These are phyloP conservation scores for Fusarium torulosum DNA, from an alignment of 2,329 filamentous ascomycete genomes.

Conservation along the genomic window DNA sequence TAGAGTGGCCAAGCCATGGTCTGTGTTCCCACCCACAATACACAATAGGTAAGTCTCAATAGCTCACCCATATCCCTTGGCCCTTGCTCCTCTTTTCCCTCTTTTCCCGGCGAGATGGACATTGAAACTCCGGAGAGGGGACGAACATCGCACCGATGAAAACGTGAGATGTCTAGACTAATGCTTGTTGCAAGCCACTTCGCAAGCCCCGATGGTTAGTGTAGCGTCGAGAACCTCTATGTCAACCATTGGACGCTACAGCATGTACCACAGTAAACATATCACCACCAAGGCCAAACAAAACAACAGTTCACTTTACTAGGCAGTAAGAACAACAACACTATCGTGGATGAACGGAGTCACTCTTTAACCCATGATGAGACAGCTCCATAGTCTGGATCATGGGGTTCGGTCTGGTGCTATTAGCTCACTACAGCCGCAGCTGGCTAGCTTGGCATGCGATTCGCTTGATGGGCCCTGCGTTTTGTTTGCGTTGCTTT, in stretches of 20 bases:
- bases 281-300: neutral
- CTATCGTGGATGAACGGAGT: slow-evolving; percentile 12
- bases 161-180: neutral
- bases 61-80: slow-evolving; percentile 1
- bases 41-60: neutral
- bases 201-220: slow-evolving; percentile 21
- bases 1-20: slow-evolving; percentile 19
- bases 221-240: slow-evolving; percentile 10
- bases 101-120: too few species aligned
- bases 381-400: slow-evolving; percentile 17
- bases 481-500: slow-evolving; percentile 23
- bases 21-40: slow-evolving; percentile 24
- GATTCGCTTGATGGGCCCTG: slow-evolving; percentile 24
- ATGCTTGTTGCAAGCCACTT: slow-evolving; percentile 28
- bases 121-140: too few species aligned
- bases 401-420: slow-evolving; percentile 19
- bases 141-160: slow-evolving; percentile 4
- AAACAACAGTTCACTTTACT: neutral
- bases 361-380: slow-evolving; percentile 3
- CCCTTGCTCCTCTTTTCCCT: slow-evolving; percentile 17
- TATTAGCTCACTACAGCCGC: slow-evolving; percentile 34
- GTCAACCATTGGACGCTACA: neutral
- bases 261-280: neutral
- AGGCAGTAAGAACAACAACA: slow-evolving; percentile 15
- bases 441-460: slow-evolving; percentile 29